These are phyloP conservation scores for Colletotrichum filicis DNA, from an alignment of 2,329 filamentous ascomycete genomes.

Conservation along the genomic window DNA sequence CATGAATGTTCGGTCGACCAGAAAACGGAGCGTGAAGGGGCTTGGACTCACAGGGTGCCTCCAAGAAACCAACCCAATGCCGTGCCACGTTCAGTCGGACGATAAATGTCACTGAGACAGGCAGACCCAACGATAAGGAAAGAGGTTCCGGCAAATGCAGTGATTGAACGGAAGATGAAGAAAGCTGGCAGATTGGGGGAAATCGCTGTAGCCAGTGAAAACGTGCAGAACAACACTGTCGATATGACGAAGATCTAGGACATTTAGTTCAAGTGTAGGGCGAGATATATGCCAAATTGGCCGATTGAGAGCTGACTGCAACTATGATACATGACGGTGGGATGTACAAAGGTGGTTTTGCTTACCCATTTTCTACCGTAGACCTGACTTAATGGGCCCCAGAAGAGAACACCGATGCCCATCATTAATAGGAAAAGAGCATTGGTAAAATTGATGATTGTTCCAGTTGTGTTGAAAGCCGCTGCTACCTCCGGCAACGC, in stretches of 20 bases:
- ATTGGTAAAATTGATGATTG: slow-evolving; percentile 76
- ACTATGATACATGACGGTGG: slow-evolving; percentile 15
- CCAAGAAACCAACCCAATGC: slow-evolving; percentile 74
- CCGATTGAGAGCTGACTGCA: not conserved
- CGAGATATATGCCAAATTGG: not conserved
- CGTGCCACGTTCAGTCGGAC: slow-evolving; percentile 71
- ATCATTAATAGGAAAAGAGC: slow-evolving; percentile 78
- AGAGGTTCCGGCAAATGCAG: slow-evolving; percentile 76
- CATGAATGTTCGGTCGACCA: not conserved
- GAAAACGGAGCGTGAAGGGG: not conserved
- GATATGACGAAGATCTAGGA: slow-evolving; percentile 37
- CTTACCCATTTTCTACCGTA: slow-evolving; percentile 62
- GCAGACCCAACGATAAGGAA: slow-evolving; percentile 75
- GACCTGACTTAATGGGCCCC: slow-evolving; percentile 72
- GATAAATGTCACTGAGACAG: slow-evolving; percentile 68
- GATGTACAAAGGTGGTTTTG: slow-evolving; percentile 43
- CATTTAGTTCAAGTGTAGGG: slow-evolving; percentile 13
- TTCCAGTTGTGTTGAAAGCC: slow-evolving; percentile 72
- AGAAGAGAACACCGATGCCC: slow-evolving; percentile 73
- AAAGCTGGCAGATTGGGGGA: slow-evolving; percentile 73
- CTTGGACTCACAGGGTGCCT: slow-evolving; percentile 60
- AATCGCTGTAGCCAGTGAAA: slow-evolving; percentile 73
- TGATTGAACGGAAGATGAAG: slow-evolving; percentile 76
- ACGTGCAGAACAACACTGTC: slow-evolving; percentile 66
- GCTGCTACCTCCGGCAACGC: slow-evolving; percentile 79